Conservation (phyloP, 1,139 yeast species). For the Taphrina pruni region DNA sequence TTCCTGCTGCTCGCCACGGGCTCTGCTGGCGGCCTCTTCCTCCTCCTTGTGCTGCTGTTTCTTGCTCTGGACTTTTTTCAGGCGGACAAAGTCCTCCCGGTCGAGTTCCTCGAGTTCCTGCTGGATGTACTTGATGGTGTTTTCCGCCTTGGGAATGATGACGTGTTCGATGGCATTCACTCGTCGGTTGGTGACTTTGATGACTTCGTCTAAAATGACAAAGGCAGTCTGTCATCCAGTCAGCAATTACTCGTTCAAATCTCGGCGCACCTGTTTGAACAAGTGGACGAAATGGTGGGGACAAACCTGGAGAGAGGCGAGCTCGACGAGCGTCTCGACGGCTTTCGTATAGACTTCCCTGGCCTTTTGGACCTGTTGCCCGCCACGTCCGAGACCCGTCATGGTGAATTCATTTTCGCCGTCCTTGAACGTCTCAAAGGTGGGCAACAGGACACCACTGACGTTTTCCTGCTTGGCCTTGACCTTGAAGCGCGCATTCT, state of each 20-base stretch:
- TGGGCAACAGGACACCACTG: slow-evolving; percentile 92
- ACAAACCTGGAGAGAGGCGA: slow-evolving; percentile 70
- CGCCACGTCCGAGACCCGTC: slow-evolving; percentile 98
- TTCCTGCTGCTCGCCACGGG: slow-evolving; percentile 7
- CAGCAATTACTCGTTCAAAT: background rate
- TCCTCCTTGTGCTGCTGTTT: slow-evolving; percentile 79
- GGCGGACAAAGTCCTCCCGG: slow-evolving; percentile 95
- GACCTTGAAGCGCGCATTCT: slow-evolving; percentile 83
- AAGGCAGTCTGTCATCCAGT: slow-evolving; percentile 69
- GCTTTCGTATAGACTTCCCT: slow-evolving; percentile 91
- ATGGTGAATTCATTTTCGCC: slow-evolving; percentile 85
- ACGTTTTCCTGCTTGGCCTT: slow-evolving; percentile 94
- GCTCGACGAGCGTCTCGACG: slow-evolving; percentile 91
- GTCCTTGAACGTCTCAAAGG: slow-evolving; percentile 76
- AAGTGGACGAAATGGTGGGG: background rate
- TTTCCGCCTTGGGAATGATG: slow-evolving; percentile 95
- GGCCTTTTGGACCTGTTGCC: slow-evolving; percentile 96
- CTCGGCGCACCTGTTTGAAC: too few species aligned
- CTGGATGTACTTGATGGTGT: slow-evolving; percentile 89
- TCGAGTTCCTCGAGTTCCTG: slow-evolving; percentile 96
- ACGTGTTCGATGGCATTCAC: slow-evolving; percentile 99
- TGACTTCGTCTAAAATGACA: slow-evolving; percentile 93
- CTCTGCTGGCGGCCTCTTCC: slow-evolving; percentile 59
- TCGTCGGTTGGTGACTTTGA: slow-evolving; percentile 95
- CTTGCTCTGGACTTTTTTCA: slow-evolving; percentile 96